A percentile compares a stretch with the other conserved stretches of the same genome.
These are phyloP conservation scores for Salix brachista DNA, from an alignment of 345 rosid species.

Conservation along the genomic window DNA sequence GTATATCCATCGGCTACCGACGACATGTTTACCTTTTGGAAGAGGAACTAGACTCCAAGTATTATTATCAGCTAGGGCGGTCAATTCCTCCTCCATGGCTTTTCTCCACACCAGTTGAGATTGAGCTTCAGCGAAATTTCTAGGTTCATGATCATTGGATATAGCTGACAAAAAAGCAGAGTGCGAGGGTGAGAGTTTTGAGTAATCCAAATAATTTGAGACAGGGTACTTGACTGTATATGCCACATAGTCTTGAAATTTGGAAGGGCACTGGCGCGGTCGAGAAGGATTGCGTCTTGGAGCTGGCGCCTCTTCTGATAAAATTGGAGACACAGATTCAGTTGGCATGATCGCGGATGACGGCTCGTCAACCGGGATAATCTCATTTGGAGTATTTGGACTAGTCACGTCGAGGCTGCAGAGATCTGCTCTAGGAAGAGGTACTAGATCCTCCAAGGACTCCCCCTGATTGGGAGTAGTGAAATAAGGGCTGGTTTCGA, in stretches of 20 bases:
- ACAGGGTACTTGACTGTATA: neutral
- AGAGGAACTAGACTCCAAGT: too few species aligned
- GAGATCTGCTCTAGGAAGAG: too few species aligned
- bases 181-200: too few species aligned
- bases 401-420: too few species aligned
- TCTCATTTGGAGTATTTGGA: too few species aligned
- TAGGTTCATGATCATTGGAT: neutral
- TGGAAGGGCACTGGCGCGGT: neutral
- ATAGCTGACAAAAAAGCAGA: too few species aligned
- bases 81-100: neutral
- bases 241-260: neutral
- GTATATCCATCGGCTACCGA: neutral
- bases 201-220: neutral
- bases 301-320: neutral
- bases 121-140: neutral
- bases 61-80: neutral
- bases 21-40: neutral
- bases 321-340: too few species aligned
- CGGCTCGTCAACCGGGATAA: too few species aligned
- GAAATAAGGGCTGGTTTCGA: too few species aligned
- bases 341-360: too few species aligned
- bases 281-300: neutral
- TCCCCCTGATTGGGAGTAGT: too few species aligned
- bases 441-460: neutral
- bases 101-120: neutral